Base-by-base conservation (phyloP, 2,329 filamentous ascomycete species). In the Tympanopsis confertula region DNA sequence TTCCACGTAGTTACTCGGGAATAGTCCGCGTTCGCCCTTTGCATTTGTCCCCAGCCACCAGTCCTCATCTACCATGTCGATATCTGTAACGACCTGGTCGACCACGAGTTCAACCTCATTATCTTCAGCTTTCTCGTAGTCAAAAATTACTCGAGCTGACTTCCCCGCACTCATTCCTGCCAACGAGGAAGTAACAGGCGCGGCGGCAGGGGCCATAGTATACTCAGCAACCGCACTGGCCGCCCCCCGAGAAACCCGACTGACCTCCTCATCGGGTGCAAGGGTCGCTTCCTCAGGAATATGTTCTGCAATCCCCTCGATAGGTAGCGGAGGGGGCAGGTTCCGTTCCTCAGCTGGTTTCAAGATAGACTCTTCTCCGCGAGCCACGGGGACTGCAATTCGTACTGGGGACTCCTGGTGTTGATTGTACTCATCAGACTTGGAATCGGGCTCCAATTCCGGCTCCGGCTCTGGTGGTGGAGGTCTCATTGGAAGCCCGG, bases 61-160 rank as follows among this genome's bases (percentile, higher is more conserved):
- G 50, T 82, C 78, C 39, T 78, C 69, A 45, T 82, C 78, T n/a
- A 82, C 75, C 70, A 78, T 78, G 38, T 82, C 74, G 47, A 82
- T 80, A 40, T 78, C 68, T 12, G 65, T 74, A 18, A 82, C 69
- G 41, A 69, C 61, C 48, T 81, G 74, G 40, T 75, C 76, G 55
- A 82, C 78, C 20, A 59, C 63, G 10, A 82, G 59, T 43, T 79
- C 74, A 40, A 82, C 66, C 52, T 82, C 78, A 45, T 82, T 82
- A 38, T 79, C 74, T 49, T 82, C 78, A 2, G 74, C 74, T 49
- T 78, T 81, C 45, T 81, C 77, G 46, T 82, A 82, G 47, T 82
- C 78, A 49, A 75, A 82, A 7, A 10, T 7, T 7, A 26, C 22
- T 10, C 22, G 22, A n/a, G 22, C 22, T 7, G 7, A n/a, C 7